These are phyloP conservation scores for Simplicillium sp. DNA, from an alignment of 2,329 filamentous ascomycete genomes.

Conservation along the genomic window DNA sequence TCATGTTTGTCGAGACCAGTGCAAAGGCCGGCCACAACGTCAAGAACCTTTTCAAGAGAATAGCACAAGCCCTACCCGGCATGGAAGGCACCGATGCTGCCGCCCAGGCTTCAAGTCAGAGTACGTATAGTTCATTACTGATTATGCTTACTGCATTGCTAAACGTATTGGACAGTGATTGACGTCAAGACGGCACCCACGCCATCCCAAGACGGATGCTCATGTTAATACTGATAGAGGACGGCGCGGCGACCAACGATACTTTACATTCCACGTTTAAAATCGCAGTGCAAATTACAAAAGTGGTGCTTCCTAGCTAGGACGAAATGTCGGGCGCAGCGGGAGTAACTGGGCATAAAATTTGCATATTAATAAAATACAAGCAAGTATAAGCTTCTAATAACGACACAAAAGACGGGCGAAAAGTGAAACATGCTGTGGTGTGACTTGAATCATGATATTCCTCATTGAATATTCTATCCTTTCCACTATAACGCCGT, in stretches of 20 bases:
- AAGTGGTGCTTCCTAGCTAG: too few species aligned
- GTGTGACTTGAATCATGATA: too few species aligned
- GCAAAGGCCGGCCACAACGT: conserved; percentile 98
- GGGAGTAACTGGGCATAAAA: too few species aligned
- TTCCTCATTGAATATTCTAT: too few species aligned
- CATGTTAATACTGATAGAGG: conserved; percentile 19
- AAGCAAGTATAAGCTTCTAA: too few species aligned
- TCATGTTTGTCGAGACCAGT: conserved; percentile 99
- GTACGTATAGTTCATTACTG: conserved; percentile 39
- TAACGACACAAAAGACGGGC: too few species aligned
- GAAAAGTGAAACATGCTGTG: not conserved
- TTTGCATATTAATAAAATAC: too few species aligned
- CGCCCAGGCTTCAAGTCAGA: conserved; percentile 64
- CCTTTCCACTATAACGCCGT: not conserved
- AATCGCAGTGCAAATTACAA: too few species aligned
- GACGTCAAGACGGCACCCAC: conserved; percentile 79
- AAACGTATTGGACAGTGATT: conserved; percentile 55
- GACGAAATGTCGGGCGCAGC: too few species aligned
- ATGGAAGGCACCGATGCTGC: conserved; percentile 89
- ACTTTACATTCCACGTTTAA: too few species aligned
- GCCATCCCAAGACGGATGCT: conserved; percentile 62
- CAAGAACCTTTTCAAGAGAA: conserved; percentile 93
- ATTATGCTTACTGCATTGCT: conserved; percentile 7
- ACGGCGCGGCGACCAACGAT: not conserved
- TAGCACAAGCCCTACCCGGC: conserved; percentile 92